Percentiles rank a stretch among this genome's conserved stretches.
These are phyloP conservation scores for Craterostigma plantagineum DNA, from an alignment of 257 asterid genomes.

Conservation along the genomic window DNA sequence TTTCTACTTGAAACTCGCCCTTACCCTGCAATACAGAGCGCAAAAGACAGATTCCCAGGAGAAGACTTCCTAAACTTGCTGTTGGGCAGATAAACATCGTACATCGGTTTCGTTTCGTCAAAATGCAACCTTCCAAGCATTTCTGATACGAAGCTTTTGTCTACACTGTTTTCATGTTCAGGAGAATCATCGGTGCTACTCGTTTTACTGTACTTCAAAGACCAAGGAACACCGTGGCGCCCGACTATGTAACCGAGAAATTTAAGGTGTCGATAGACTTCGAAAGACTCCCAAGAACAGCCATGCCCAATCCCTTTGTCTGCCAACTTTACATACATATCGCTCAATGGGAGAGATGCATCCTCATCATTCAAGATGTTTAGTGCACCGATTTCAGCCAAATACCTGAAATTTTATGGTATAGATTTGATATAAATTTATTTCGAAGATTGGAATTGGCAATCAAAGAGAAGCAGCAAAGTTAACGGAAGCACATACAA, in stretches of 20 bases:
- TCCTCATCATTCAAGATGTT: slow-evolving; percentile 21
- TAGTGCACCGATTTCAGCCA: slow-evolving; percentile 70
- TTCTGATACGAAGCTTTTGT: slow-evolving; percentile 12
- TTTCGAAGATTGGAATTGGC: no score
- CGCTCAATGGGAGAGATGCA: slow-evolving; percentile 21
- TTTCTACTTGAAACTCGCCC: slow-evolving; percentile 1
- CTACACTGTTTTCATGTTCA: slow-evolving; percentile 7
- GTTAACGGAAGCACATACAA: slow-evolving; percentile 22
- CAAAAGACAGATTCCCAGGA: slow-evolving; percentile 47
- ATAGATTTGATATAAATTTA: no score
- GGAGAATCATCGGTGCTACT: slow-evolving; percentile 6
- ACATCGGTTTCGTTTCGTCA: slow-evolving; percentile 32
- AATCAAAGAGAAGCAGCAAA: no score
- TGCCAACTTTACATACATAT: slow-evolving; percentile 29
- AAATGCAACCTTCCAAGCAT: slow-evolving; percentile 26
- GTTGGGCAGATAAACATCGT: slow-evolving; percentile 61
- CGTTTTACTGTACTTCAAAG: slow-evolving; percentile 21
- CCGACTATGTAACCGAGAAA: slow-evolving; percentile 72
- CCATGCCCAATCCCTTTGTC: slow-evolving; percentile 25
- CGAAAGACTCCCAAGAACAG: slow-evolving; percentile 60
- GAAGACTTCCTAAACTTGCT: slow-evolving; percentile 73
- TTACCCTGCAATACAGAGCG: slow-evolving; percentile 56
- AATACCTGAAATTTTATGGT: slow-evolving; percentile 18
- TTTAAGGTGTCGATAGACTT: slow-evolving; percentile 59
- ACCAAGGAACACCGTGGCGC: slow-evolving; percentile 53